These are phyloP conservation scores for Penicillium salamii DNA, from an alignment of 495 filamentous ascomycete species.

Conservation along the genomic window DNA sequence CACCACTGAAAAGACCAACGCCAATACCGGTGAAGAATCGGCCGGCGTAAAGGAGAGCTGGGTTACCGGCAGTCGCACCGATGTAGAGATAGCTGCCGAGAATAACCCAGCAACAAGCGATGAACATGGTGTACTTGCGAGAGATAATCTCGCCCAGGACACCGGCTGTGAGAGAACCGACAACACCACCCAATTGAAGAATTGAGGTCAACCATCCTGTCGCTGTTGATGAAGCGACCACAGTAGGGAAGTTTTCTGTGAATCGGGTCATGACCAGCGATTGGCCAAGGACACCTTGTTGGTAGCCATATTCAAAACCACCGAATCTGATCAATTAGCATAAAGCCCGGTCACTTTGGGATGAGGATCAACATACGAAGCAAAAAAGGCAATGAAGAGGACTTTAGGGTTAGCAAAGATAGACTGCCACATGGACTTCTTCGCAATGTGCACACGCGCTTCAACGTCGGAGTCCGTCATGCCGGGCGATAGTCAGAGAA, in stretches of 20 bases:
- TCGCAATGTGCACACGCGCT: conserved; percentile 19
- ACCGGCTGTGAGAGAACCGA: conserved; percentile 61
- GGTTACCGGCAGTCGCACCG: conserved; percentile 54
- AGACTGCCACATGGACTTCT: conserved; percentile 33
- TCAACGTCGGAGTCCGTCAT: conserved; percentile 25
- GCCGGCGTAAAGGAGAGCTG: conserved; percentile 60
- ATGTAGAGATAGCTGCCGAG: conserved; percentile 53
- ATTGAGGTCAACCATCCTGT: conserved; percentile 48
- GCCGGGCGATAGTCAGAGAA: conserved; percentile 1
- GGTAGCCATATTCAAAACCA: conserved; percentile 48
- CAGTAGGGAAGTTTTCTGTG: conserved; percentile 40
- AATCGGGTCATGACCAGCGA: conserved; percentile 43
- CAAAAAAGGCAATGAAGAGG: conserved; percentile 42
- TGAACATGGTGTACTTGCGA: conserved; percentile 68
- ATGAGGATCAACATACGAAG: conserved; percentile 28
- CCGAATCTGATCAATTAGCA: conserved; percentile 26
- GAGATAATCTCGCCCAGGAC: conserved; percentile 59
- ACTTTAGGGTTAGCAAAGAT: conserved; percentile 37
- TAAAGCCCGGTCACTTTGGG: neutral
- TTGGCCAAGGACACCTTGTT: conserved; percentile 44
- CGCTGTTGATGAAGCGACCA: conserved; percentile 36
- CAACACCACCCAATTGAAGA: conserved; percentile 76
- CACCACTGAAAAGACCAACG: conserved; percentile 56
- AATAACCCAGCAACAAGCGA: conserved; percentile 67
- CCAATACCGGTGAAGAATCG: conserved; percentile 68